phyloP scores from a whole-genome alignment of 306 rosid species.

The Prunus persica region Prunus_persica_NCBIv2 NC_034013.1:13597001-13597500 shows the following conservation, averaged over 20 bases:
- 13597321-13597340: neutral
- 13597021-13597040: no score
- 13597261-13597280: slow-evolving; percentile 3
- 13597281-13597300: slow-evolving; percentile 2
- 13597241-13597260: neutral
- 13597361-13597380: slow-evolving; percentile 26
- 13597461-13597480: slow-evolving; percentile 52
- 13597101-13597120: neutral
- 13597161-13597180: neutral
- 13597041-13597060: no score
- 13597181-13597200: neutral
- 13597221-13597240: neutral
- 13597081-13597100: no score
- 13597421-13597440: slow-evolving; percentile 65
- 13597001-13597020: no score
- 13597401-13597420: slow-evolving; percentile 57
- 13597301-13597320: neutral
- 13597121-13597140: neutral
- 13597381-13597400: slow-evolving; percentile 35
- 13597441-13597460: slow-evolving; percentile 53
- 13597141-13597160: neutral
- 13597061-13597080: no score
- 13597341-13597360: slow-evolving; percentile 1
- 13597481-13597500: slow-evolving; percentile 65
- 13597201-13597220: neutral